Percentiles rank a stretch among this genome's conserved stretches.
phyloP scores from a whole-genome alignment of 768 basidiomycete species.

The Pleurotus salmoneostramineus region DNA sequence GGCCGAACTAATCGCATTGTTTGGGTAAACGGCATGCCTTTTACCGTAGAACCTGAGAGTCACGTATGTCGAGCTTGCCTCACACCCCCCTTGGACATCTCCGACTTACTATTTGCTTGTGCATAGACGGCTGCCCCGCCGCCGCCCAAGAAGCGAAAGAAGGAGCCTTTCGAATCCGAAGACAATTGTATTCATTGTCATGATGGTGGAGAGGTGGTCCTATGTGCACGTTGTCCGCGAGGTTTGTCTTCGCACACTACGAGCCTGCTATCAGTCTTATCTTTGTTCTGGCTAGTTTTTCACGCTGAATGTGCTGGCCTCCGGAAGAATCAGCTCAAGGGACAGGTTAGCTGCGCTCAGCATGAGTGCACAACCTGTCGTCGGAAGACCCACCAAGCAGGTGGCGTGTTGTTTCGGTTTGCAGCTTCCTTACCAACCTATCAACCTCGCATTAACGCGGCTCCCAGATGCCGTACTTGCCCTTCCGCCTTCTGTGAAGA shows the following conservation, averaged over 20 bases:
- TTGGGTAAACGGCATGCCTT: slow-evolving; percentile 23
- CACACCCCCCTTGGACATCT: background rate
- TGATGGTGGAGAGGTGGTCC: slow-evolving; percentile 51
- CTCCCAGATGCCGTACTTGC: slow-evolving; percentile 52
- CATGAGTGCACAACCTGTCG: slow-evolving; percentile 44
- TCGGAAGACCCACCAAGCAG: slow-evolving; percentile 39
- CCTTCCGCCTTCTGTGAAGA: slow-evolving; percentile 59
- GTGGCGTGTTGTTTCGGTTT: slow-evolving; percentile 59
- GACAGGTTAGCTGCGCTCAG: slow-evolving; percentile 37
- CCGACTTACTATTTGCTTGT: background rate
- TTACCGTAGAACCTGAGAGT: slow-evolving; percentile 17
- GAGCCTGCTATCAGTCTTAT: background rate
- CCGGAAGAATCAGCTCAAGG: slow-evolving; percentile 13
- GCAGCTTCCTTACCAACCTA: slow-evolving; percentile 1
- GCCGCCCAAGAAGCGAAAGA: slow-evolving; percentile 23
- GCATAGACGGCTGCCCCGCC: slow-evolving; percentile 12
- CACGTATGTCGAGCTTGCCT: slow-evolving; percentile 2
- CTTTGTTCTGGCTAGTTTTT: slow-evolving; percentile 35
- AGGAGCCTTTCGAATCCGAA: slow-evolving; percentile 41
- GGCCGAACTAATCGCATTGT: slow-evolving; percentile 35
- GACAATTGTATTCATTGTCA: slow-evolving; percentile 58
- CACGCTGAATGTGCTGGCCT: slow-evolving; percentile 47
- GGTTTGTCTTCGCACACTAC: slow-evolving; percentile 25
- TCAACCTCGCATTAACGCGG: background rate
- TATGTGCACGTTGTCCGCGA: slow-evolving; percentile 50